Base-by-base conservation (phyloP, 1,284 basidiomycete genomes). In the Xerocomus nothofagi region DNA sequence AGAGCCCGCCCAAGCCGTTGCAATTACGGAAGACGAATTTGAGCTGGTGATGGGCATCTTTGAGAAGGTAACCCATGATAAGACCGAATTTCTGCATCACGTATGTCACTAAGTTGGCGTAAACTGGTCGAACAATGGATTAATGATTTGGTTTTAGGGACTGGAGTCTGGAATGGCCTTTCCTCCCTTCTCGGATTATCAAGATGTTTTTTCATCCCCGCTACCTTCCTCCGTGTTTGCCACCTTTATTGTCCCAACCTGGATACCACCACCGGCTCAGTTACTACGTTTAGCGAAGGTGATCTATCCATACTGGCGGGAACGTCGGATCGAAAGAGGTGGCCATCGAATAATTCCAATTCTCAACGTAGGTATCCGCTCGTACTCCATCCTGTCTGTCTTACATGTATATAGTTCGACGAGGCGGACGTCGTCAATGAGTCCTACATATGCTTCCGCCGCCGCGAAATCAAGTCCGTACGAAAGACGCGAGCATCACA, bases 391-490 rank as follows among this genome's bases (percentile, higher is more conserved):
- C 11, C 1, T 9, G 44, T 40, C 18, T 31, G 2, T 21, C 45
- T 60, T 43, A 64, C 26, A 9, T 26, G 14, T 53, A 27, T 54
- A 2, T 61, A 94, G 90, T 86, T 83, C 57, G 94, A 99, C 68
- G 96, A 98, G 72, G 81, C 88, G 31, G 96, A 98, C 70, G 85
- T 88, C 45, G 72, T 73, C 53, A 94, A 93, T 53, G 94, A 98
- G 65, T 97, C 97, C 0, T 99, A 98, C 58, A 93, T 98, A 44
- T 99, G 97, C 72, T 99, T 99, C 80, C 86, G 97, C 34, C 82
- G 96, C 47, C 86, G 95, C 51, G 96, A 99, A 65, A 90, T 91
- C 68, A 98, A 98, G 67, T 86, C 91, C 12, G 83, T 93, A 21
- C 86, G 96, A 52, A 98, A 99, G 74, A 99, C 96, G 1, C 86